Base-by-base conservation (phyloP, 805 yeast species). In the Candida stauntonica region DNA sequence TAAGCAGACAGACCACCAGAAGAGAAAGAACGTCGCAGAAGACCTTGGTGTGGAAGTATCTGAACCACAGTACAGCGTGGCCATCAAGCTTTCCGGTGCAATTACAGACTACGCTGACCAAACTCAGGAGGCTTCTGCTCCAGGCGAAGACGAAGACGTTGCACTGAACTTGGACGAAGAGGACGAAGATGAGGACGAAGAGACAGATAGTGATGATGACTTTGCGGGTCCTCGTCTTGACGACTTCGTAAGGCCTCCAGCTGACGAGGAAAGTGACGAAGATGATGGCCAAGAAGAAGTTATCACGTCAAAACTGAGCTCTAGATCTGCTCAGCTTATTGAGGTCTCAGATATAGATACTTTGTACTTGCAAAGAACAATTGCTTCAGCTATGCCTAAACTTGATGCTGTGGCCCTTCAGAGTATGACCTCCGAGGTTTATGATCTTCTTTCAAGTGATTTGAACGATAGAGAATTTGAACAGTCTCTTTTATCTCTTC, bases 291-390 rank as follows among this genome's bases (percentile, higher is more conserved):
- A 29, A 15, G 52, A 51, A 17, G 54, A 50, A 8, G 48, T 47
- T 0, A 26, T 51, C n/a, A 45, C 35, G 26, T 44, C 54, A 12
- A 48, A 52, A 3, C 16, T 46, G 15, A 52, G 29, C 15, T 34
- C 15, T 26, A 44, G 17, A 31, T 48, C 23, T 3, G 7, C 27
- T 18, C 33, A 44, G 7, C 14, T 26, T 3, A 13, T 73, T 7
- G 48, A 62, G 9, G 61, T 74, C 3, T 51, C 59, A 5, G 65
- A 66, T 4, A 63, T 77, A 16, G 73, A 69, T 36, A 61, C 70
- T 6, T 70, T 63, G 40, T 85, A 78, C 73, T 58, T 85, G 2
- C 75, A 75, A 35, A 64, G 76, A 41, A 66, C 69, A 35, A 46
- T 85, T 2, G 56, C 75, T 0, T 36, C 59, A 2, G 48, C 51